These are phyloP conservation scores for Neobulgaria alba DNA, from an alignment of 2,329 filamentous ascomycete genomes.

Conservation along the genomic window DNA sequence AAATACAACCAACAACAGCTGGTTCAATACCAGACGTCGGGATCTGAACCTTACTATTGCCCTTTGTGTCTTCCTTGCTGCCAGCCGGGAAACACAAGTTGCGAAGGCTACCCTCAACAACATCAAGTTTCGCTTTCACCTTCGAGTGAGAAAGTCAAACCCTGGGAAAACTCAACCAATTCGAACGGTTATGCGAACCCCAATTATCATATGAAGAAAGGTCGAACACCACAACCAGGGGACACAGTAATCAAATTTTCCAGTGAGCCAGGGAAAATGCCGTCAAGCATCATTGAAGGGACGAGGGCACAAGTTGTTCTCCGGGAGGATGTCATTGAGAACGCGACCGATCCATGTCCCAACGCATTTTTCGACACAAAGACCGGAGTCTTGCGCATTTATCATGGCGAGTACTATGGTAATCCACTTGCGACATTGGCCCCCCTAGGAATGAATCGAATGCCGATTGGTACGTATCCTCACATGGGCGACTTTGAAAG, in stretches of 20 bases:
- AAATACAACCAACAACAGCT: too few species aligned
- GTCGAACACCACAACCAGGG: too few species aligned
- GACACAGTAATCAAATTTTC: not conserved
- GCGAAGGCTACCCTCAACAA: too few species aligned
- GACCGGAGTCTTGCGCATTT: conserved; percentile 45
- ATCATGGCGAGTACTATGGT: conserved; percentile 48
- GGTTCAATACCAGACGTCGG: too few species aligned
- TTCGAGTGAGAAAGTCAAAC: too few species aligned
- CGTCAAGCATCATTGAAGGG: not conserved
- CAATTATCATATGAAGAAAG: too few species aligned
- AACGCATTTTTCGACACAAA: conserved; percentile 51
- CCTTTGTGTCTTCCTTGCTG: too few species aligned
- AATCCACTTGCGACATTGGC: conserved; percentile 41
- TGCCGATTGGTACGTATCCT: conserved; percentile 33
- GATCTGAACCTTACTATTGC: too few species aligned
- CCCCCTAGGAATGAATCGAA: conserved; percentile 26
- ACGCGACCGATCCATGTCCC: conserved; percentile 43
- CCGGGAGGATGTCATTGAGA: conserved; percentile 47
- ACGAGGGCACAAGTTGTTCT: conserved; percentile 39
- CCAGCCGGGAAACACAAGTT: too few species aligned
- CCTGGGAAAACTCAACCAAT: too few species aligned
- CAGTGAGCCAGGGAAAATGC: not conserved
- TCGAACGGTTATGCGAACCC: too few species aligned
- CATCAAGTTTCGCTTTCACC: too few species aligned
- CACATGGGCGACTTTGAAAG: conserved; percentile 2